Conservation (phyloP, 495 filamentous ascomycete species). For the Haplographium delicatum region DNA sequence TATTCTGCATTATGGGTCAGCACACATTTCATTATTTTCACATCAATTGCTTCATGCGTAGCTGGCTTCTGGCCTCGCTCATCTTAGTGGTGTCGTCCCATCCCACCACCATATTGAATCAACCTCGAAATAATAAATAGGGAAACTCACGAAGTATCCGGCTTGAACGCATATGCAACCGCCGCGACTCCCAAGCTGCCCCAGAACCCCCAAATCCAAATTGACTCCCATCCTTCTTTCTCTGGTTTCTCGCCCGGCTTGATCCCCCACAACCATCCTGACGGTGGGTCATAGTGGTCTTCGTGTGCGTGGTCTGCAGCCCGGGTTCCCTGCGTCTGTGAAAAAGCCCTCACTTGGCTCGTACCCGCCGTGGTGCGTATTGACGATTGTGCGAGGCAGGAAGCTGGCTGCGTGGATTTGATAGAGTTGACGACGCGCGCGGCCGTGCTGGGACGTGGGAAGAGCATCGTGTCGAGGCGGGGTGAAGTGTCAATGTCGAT, state of each 20-base stretch:
- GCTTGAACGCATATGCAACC: conserved; percentile 92
- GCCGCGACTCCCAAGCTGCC: conserved; percentile 70
- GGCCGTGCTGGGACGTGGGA: conserved; percentile 29
- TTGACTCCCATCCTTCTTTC: conserved; percentile 92
- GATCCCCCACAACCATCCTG: conserved; percentile 85
- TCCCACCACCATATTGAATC: background rate
- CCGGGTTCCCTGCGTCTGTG: background rate
- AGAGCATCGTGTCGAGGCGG: conserved; percentile 32
- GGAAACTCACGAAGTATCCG: conserved; percentile 88
- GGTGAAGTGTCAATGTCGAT: no score
- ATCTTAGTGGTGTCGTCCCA: no score
- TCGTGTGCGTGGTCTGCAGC: conserved; percentile 45
- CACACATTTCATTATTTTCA: no score
- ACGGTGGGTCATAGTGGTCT: conserved; percentile 82
- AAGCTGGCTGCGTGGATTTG: conserved; percentile 4
- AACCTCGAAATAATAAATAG: background rate
- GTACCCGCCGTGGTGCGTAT: background rate
- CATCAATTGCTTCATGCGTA: no score
- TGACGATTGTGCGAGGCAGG: background rate
- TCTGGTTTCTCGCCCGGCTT: conserved; percentile 90
- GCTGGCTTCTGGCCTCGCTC: no score
- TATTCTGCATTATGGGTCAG: conserved; percentile 57
- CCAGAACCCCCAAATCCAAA: conserved; percentile 85
- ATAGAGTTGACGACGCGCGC: conserved; percentile 26
- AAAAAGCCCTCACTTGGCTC: background rate